A percentile compares a stretch with the other conserved stretches of the same genome.
Evolutionary conservation across 441 rosid species (phyloP).

Genomic region (Eutrema salsugineum): DNA sequence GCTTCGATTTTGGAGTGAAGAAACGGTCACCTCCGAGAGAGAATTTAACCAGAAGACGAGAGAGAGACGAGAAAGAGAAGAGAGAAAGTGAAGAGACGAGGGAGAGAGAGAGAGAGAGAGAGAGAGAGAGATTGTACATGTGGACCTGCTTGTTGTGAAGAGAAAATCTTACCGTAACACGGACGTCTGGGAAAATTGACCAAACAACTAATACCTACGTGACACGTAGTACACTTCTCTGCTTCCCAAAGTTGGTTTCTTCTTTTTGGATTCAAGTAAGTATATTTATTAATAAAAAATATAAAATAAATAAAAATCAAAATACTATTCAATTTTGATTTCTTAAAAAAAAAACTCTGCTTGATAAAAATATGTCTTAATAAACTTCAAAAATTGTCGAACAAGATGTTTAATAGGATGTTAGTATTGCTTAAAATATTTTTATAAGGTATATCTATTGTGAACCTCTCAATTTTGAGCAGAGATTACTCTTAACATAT

Average conservation of each 20-base stretch:
- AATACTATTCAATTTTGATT: background rate
- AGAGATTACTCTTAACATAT: too few species aligned
- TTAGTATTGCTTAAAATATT: too few species aligned
- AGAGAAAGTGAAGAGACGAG: too few species aligned
- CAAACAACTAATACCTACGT: background rate
- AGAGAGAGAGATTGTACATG: conserved; percentile 35
- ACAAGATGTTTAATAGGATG: too few species aligned
- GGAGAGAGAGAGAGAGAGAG: background rate
- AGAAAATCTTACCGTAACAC: conserved; percentile 57
- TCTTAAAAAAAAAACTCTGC: too few species aligned
- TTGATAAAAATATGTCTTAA: too few species aligned
- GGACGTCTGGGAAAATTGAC: conserved; percentile 36
- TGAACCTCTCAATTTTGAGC: too few species aligned
- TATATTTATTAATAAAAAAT: background rate
- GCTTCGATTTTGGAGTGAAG: conserved; percentile 43
- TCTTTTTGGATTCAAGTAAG: conserved; percentile 28
- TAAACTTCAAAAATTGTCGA: too few species aligned
- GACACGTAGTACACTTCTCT: conserved; percentile 40
- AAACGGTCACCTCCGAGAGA: conserved; percentile 32
- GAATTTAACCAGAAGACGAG: conserved; percentile 3
- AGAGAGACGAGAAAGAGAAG: background rate
- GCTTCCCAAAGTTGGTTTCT: conserved; percentile 36
- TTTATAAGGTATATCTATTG: too few species aligned
- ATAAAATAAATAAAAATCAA: background rate
- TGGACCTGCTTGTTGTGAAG: conserved; percentile 29